Conservation (phyloP, 306 rosid genomes). For the Macrotyloma uniflorum region DNA sequence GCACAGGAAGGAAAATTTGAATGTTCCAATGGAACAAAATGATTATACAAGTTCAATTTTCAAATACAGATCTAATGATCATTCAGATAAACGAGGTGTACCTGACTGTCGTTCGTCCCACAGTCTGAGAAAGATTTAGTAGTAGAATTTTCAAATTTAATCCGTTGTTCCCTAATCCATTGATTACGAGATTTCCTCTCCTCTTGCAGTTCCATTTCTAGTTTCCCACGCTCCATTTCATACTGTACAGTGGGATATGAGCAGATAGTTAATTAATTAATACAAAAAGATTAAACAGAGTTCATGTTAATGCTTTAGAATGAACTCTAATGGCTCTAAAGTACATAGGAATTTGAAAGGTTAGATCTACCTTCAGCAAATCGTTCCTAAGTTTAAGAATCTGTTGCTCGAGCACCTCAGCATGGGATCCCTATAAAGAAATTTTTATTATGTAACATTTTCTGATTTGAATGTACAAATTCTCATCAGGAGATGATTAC, state of each 20-base stretch:
- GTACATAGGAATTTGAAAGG: conserved; percentile 23
- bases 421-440: conserved; percentile 82
- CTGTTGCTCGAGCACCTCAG: conserved; percentile 91
- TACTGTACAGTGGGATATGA: conserved; percentile 58
- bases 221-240: conserved; percentile 88
- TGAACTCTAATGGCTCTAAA: conserved; percentile 1
- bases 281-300: background rate
- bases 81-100: conserved; percentile 36
- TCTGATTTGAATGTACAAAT: conserved; percentile 6
- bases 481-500: conserved; percentile 48
- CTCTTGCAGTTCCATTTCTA: conserved; percentile 81
- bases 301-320: conserved; percentile 18
- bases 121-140: conserved; percentile 55
- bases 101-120: conserved; percentile 62
- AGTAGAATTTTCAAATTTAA: conserved; percentile 62
- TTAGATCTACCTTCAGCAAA: conserved; percentile 72
- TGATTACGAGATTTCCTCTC: conserved; percentile 76
- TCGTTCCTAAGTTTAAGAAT: conserved; percentile 86
- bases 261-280: conserved; percentile 18
- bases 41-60: background rate
- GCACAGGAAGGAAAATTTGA: background rate
- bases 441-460: conserved; percentile 20
- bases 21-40: conserved; percentile 13
- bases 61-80: conserved; percentile 17
- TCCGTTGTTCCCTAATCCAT: conserved; percentile 65